Conservation (phyloP, 2,329 filamentous ascomycete genomes). For the Cadophora malorum region DNA sequence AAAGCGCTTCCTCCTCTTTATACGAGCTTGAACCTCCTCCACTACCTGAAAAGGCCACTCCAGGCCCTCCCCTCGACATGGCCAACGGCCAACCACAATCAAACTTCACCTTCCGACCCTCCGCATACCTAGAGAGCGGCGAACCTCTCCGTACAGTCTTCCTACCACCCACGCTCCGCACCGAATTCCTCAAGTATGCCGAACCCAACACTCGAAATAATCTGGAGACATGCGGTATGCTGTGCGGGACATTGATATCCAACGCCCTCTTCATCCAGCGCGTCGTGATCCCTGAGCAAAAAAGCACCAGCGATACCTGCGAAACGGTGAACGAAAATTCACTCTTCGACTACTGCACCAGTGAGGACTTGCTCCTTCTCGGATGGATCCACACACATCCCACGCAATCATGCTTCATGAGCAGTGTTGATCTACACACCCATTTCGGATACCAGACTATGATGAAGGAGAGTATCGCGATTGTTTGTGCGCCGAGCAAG, state of each 20-base stretch:
- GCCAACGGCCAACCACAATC: constrained; percentile 23
- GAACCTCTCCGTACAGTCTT: constrained; percentile 87
- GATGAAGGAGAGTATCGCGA: constrained; percentile 94
- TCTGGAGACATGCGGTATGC: constrained; percentile 92
- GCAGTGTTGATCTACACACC: constrained; percentile 89
- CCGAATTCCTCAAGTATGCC: constrained; percentile 76
- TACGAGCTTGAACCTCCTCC: constrained; percentile 30
- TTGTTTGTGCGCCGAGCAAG: constrained; percentile 90
- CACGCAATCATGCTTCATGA: constrained; percentile 97
- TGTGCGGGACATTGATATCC: constrained; percentile 88
- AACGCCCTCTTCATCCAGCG: constrained; percentile 92
- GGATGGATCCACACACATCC: constrained; percentile 97
- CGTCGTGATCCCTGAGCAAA: constrained; percentile 90
- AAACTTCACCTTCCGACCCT: constrained; percentile 77
- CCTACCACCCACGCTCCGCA: constrained; percentile 76
- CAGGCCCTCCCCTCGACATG: constrained; percentile 19
- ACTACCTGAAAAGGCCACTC: constrained; percentile 40
- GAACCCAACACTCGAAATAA: constrained; percentile 78
- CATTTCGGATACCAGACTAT: constrained; percentile 95
- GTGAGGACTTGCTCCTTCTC: constrained; percentile 43
- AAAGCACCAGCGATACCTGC: constrained; percentile 89
- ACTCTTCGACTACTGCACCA: constrained; percentile 81
- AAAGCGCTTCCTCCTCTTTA: constrained; percentile 27
- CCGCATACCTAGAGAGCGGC: constrained; percentile 89
- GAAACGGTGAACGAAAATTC: constrained; percentile 88